phyloP scores from a whole-genome alignment of 176 grass and related monocot species.

The Ananas comosus region DNA sequence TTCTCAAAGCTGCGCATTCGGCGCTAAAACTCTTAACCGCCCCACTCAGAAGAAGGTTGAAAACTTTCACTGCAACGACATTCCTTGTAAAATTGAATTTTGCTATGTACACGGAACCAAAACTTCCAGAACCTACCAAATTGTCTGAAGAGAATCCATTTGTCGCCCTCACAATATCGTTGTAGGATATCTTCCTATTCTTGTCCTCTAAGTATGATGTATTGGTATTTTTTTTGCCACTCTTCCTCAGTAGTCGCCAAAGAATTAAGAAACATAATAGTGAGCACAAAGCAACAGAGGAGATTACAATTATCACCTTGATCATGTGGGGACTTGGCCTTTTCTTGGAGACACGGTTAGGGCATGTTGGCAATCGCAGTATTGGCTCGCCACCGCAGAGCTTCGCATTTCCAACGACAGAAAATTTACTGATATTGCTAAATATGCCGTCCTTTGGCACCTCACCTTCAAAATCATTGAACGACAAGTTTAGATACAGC shows the following conservation, averaged over 20 bases:
- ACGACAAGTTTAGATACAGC: slow-evolving; percentile 38
- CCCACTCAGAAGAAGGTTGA: slow-evolving; percentile 16
- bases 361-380: slow-evolving; percentile 13
- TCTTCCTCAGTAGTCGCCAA: not conserved
- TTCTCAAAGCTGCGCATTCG: slow-evolving; percentile 37
- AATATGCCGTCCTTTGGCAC: slow-evolving; percentile 28
- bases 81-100: not conserved
- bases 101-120: slow-evolving; percentile 41
- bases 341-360: not conserved
- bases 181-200: slow-evolving; percentile 12
- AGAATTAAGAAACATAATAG: not conserved
- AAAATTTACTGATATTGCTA: slow-evolving; percentile 18
- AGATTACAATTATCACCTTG: slow-evolving; percentile 20
- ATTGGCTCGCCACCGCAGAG: slow-evolving; percentile 26
- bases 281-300: not conserved
- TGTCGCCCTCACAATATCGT: slow-evolving; percentile 27
- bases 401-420: slow-evolving; percentile 32
- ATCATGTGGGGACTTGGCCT: slow-evolving; percentile 7
- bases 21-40: slow-evolving; percentile 27
- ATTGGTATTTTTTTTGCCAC: not conserved
- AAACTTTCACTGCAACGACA: slow-evolving; percentile 36
- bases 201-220: not conserved
- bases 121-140: slow-evolving; percentile 36
- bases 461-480: slow-evolving; percentile 38
- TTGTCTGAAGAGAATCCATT: slow-evolving; percentile 12